These are phyloP conservation scores for Candida gigantensis DNA, from an alignment of 1,139 yeast species.

Conservation along the genomic window DNA sequence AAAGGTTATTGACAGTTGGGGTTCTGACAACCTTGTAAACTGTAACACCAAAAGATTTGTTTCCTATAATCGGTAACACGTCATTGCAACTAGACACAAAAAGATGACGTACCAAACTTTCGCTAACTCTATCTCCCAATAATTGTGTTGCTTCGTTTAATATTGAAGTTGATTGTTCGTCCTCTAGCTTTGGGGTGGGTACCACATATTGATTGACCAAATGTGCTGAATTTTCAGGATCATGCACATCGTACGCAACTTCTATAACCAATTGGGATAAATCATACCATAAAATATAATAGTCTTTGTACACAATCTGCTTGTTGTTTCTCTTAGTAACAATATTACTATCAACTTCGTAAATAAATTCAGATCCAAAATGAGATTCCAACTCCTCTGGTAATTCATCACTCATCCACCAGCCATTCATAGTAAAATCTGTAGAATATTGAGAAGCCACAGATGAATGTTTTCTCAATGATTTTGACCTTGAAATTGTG, in stretches of 20 bases:
- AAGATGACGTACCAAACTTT: constrained; percentile 26
- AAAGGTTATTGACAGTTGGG: constrained; percentile 41
- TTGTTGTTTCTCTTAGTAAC: constrained; percentile 61
- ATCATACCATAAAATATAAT: constrained; percentile 73
- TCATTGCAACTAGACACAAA: constrained; percentile 16
- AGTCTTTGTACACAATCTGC: constrained; percentile 55
- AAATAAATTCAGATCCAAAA: constrained; percentile 50
- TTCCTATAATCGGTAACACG: constrained; percentile 61
- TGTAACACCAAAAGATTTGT: constrained; percentile 70
- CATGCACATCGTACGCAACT: constrained; percentile 53
- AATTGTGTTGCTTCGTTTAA: constrained; percentile 43
- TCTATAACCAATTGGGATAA: constrained; percentile 67
- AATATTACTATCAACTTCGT: constrained; percentile 64
- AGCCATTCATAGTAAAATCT: constrained; percentile 24
- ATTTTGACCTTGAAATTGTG: constrained; percentile 18
- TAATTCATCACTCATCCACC: constrained; percentile 67
- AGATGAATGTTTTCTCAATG: constrained; percentile 21
- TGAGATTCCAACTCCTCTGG: constrained; percentile 56
- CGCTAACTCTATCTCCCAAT: constrained; percentile 38
- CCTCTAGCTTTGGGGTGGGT: constrained; percentile 50
- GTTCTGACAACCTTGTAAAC: constrained; percentile 52
- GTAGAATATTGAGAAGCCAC: constrained; percentile 15
- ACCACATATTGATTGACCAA: constrained; percentile 42
- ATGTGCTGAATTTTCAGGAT: constrained; percentile 56
- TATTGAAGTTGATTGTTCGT: constrained; percentile 40